phyloP scores from a whole-genome alignment of 2,329 filamentous ascomycete species.

The Falciphora oryzae region DNA sequence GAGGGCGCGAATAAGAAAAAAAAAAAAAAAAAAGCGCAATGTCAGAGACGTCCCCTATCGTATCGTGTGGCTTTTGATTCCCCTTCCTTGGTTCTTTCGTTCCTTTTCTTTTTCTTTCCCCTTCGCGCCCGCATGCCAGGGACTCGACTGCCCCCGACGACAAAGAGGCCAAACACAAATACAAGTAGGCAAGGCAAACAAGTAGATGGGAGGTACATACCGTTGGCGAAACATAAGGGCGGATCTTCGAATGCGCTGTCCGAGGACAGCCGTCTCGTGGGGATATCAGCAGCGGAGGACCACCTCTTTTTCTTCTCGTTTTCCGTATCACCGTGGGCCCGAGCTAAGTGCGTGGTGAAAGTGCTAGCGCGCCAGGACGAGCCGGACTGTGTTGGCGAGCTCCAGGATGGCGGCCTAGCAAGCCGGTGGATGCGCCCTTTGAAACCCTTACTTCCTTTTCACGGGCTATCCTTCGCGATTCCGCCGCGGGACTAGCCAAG shows the following conservation, averaged over 20 bases:
- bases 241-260: constrained; percentile 16
- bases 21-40: not conserved
- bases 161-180: not conserved
- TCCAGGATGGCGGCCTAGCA: not conserved
- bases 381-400: not conserved
- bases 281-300: constrained; percentile 7
- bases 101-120: too few relatives aligned
- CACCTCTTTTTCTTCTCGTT: constrained; percentile 1
- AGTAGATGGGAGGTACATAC: constrained; percentile 17
- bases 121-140: too few relatives aligned
- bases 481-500: not conserved
- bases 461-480: not conserved
- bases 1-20: not conserved
- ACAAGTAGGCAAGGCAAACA: not conserved
- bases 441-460: not conserved
- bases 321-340: not conserved
- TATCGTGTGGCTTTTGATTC: not conserved
- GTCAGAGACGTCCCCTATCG: not conserved
- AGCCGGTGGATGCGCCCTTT: not conserved
- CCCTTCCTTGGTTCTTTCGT: not conserved
- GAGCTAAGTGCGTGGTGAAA: not conserved
- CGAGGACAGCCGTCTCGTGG: constrained; percentile 18
- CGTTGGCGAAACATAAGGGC: constrained; percentile 29
- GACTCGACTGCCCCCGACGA: not conserved
- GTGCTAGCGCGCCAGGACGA: not conserved